Evolutionary conservation across 2,329 filamentous ascomycete genomes (phyloP).

Genomic region (Bipolaris zeicola): DNA sequence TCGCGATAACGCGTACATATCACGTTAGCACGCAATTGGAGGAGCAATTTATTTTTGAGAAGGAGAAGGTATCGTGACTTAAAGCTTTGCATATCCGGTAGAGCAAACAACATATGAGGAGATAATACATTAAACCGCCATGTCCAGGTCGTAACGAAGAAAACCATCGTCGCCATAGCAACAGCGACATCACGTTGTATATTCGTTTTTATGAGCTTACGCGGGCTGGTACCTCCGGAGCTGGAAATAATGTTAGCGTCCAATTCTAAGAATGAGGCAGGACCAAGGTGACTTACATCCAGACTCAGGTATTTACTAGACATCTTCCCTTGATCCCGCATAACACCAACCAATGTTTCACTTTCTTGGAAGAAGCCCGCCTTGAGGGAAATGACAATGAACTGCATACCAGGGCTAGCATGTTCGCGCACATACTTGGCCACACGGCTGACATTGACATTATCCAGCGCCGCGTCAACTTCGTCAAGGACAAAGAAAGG

Average conservation of each 20-base stretch:
- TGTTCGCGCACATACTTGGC: slow-evolving; percentile 96
- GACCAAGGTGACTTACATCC: slow-evolving; percentile 71
- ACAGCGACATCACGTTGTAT: neutral
- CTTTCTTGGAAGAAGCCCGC: slow-evolving; percentile 94
- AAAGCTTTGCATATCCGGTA: neutral
- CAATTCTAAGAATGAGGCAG: neutral
- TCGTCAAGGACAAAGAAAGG: slow-evolving; percentile 99
- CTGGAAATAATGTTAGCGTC: slow-evolving; percentile 5
- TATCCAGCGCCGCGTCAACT: slow-evolving; percentile 97
- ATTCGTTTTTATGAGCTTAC: neutral
- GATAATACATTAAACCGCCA: neutral
- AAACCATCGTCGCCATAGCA: neutral
- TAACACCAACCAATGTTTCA: slow-evolving; percentile 93
- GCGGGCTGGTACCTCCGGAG: slow-evolving; percentile 13
- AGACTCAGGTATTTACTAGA: slow-evolving; percentile 89
- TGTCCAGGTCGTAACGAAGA: neutral
- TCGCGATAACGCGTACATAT: neutral
- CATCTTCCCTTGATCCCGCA: slow-evolving; percentile 92
- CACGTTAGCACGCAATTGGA: neutral
- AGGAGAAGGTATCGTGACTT: neutral
- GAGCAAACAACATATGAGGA: neutral
- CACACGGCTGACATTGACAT: slow-evolving; percentile 94
- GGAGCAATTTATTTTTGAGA: neutral
- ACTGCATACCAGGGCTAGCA: slow-evolving; percentile 96
- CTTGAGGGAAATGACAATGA: slow-evolving; percentile 97